A percentile compares a stretch with the other conserved stretches of the same genome.
Evolutionary conservation across 2,329 filamentous ascomycete genomes (phyloP).

Genomic region (Claviceps pusilla): DNA sequence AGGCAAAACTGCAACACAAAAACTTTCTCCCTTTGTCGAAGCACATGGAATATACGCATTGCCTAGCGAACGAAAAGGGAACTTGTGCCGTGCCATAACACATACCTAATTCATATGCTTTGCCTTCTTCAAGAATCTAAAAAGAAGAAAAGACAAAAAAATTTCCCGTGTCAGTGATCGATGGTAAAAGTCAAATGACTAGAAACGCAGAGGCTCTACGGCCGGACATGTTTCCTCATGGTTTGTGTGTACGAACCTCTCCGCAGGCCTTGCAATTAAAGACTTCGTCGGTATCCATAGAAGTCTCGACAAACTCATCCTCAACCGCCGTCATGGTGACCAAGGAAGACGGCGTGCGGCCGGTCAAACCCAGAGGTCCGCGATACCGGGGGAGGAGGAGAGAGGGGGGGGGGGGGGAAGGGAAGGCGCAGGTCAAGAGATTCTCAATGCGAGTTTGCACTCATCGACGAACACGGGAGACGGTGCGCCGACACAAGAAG

Average conservation of each 20-base stretch:
- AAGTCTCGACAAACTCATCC: conserved; percentile 47
- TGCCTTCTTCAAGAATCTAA: conserved; percentile 93
- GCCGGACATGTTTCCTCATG: neutral
- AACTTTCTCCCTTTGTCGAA: neutral
- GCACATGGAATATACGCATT: neutral
- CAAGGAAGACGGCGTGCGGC: neutral
- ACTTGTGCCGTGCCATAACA: conserved; percentile 8
- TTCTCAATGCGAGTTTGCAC: neutral
- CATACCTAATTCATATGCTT: conserved; percentile 90
- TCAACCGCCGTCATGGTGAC: conserved; percentile 30
- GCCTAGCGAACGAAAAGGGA: neutral
- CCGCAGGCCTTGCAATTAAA: conserved; percentile 89
- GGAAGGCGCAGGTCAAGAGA: neutral
- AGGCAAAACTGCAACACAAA: neutral
- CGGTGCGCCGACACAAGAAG: neutral
- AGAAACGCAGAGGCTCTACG: neutral
- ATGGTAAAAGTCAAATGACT: neutral
- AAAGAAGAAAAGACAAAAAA: conserved; percentile 1
- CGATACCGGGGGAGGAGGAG: neutral
- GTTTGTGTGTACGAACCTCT: conserved; percentile 41
- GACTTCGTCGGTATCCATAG: conserved; percentile 65
- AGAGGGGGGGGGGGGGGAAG: no score
- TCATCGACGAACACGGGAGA: neutral
- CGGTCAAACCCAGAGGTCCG: neutral
- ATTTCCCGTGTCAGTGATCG: conserved; percentile 1